Percentiles rank a stretch among this genome's conserved stretches.
phyloP scores from a whole-genome alignment of 331 rosid species.

The Spiraea crenata region DNA sequence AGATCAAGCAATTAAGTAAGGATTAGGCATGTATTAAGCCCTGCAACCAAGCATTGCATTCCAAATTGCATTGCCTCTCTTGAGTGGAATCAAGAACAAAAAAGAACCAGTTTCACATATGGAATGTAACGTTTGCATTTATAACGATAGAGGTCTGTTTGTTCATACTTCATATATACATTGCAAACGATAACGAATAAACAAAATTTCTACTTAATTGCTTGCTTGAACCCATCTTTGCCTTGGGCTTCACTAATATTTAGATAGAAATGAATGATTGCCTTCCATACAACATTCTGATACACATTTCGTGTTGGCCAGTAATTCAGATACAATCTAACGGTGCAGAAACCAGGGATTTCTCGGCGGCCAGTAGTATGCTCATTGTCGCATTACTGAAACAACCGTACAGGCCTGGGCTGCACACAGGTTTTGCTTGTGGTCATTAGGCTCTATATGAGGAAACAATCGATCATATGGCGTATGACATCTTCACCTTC shows the following conservation, averaged over 20 bases:
- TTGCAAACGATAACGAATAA: not conserved
- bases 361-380: not conserved
- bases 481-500: slow-evolving; percentile 96
- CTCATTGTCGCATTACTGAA: slow-evolving; percentile 16
- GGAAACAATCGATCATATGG: slow-evolving; percentile 89
- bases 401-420: slow-evolving; percentile 13
- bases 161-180: not conserved
- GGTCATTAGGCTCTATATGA: slow-evolving; percentile 32
- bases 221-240: slow-evolving; percentile 9
- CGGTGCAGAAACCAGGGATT: slow-evolving; percentile 5
- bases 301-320: not conserved
- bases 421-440: not conserved
- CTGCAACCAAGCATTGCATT: no score
- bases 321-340: slow-evolving; percentile 21
- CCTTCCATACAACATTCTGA: slow-evolving; percentile 28
- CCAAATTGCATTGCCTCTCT: no score
- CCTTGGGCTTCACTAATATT: not conserved
- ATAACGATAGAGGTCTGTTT: not conserved
- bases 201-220: not conserved
- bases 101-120: not conserved
- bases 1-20: no score
- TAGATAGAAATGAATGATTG: slow-evolving; percentile 3
- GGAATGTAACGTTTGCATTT: not conserved
- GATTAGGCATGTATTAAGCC: no score
- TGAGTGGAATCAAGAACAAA: no score